A percentile compares a stretch with the other conserved stretches of the same genome.
phyloP scores from a whole-genome alignment of 257 asterid genomes.

The Pogostemon cablin region DNA sequence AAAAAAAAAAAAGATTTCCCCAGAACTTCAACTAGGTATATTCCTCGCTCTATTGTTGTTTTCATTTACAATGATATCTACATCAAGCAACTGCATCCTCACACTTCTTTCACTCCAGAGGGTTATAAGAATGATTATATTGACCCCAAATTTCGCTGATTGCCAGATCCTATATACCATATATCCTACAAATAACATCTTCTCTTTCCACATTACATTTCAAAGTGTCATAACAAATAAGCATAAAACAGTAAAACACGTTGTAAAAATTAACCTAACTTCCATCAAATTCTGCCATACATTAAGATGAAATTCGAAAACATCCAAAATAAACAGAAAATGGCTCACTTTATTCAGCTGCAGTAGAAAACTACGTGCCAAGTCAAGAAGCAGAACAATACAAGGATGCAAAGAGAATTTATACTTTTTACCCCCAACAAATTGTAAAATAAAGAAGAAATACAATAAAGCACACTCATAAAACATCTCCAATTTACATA shows the following conservation, averaged over 20 bases:
- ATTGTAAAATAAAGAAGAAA: no score
- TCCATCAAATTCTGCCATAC: background rate
- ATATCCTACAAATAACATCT: background rate
- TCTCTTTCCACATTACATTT: background rate
- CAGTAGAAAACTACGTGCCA: no score
- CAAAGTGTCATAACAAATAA: background rate
- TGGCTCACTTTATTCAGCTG: no score
- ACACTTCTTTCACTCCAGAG: background rate
- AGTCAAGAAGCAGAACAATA: no score
- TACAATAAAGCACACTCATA: no score
- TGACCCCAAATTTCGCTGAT: background rate
- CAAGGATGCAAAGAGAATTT: no score
- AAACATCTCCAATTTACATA: no score
- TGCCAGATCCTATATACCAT: background rate
- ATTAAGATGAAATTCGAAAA: background rate
- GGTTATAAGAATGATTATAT: background rate
- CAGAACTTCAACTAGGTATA: slow-evolving; percentile 10
- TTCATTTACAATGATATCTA: background rate
- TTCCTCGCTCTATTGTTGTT: background rate
- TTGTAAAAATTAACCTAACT: background rate
- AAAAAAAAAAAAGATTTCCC: background rate
- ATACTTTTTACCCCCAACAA: no score
- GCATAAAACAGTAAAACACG: background rate
- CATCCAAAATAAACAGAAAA: background rate
- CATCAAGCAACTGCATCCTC: background rate